These are phyloP conservation scores for Solanum bulbocastanum DNA, from an alignment of 257 asterid species.

Conservation along the genomic window DNA sequence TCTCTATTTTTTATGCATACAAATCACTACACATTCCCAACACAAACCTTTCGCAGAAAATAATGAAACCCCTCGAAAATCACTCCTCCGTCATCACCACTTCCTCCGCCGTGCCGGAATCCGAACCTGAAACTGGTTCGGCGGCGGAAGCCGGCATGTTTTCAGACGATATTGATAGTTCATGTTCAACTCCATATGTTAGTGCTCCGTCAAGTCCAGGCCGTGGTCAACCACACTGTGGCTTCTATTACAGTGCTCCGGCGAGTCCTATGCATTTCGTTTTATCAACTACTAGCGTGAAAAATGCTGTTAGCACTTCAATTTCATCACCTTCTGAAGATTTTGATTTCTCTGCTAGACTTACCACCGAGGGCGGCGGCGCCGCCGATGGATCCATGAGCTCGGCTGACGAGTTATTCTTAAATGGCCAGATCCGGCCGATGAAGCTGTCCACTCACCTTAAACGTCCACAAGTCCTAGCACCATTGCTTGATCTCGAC, in stretches of 20 bases:
- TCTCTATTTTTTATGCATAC: constrained; percentile 5
- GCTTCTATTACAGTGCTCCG: constrained; percentile 81
- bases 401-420: constrained; percentile 82
- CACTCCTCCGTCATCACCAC: constrained; percentile 14
- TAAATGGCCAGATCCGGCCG: constrained; percentile 92
- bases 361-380: constrained; percentile 19
- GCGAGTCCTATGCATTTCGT: constrained; percentile 82
- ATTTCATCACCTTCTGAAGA: constrained; percentile 31
- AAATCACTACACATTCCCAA: neutral
- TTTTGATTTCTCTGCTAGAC: constrained; percentile 51
- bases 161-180: constrained; percentile 51
- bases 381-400: constrained; percentile 44
- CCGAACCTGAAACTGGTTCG: neutral
- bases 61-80: constrained; percentile 34
- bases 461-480: constrained; percentile 42
- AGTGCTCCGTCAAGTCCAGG: constrained; percentile 92
- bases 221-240: constrained; percentile 35
- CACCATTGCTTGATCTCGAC: constrained; percentile 38
- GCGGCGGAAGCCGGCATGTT: constrained; percentile 9
- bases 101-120: constrained; percentile 6
- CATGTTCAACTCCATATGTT: constrained; percentile 87
- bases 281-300: constrained; percentile 16
- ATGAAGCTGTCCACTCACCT: constrained; percentile 66
- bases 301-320: neutral
- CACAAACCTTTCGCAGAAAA: constrained; percentile 8